Base-by-base conservation (phyloP, 768 basidiomycete genomes). In the Lentinula raphanica region DNA sequence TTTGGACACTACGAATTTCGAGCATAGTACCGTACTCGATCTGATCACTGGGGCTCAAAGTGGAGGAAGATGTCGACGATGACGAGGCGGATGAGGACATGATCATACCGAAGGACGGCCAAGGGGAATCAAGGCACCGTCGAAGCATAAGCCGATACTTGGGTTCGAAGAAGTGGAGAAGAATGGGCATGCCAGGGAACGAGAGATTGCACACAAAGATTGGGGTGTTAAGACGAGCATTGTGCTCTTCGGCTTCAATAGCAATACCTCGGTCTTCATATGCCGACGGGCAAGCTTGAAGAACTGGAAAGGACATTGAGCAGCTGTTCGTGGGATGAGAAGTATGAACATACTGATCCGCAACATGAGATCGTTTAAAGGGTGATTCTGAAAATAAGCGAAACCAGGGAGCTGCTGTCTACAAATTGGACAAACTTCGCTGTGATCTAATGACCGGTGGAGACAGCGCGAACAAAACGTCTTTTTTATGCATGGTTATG, bases 81-180 rank as follows among this genome's bases (percentile, higher is more conserved):
- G 68, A 68, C 0, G 76, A 71, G 23, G 74, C 68, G 21, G 76
- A 71, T 3, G 81, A 77, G 13, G 90, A 86, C 75, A 96, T 86
- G 66, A 97, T 82, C 92, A 98, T 98, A 36, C 96, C 96, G 71
- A 98, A 97, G 23, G 79, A 77, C n/a, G 91, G 91, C 42, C 74
- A 75, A 4, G 82, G 76, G 15, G 80, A 84, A 65, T 92, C 87
- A 58, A 98, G 86, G 68, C 90, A 94, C n/a, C 96, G 86, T 23
- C 96, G 89, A 55, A 98, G 87, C 96, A 98, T 98, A 51, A 98
- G 80, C 6, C 96, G 88, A 69, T 98, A 85, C 76, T 91, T 81
- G 0, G 96, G 96, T 69, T 98, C 96, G 68, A 92, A 98, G 66
- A 98, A 87, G 71, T 97, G 94, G 15, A 98, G 76, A 56, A 88